Conservation (phyloP, 495 filamentous ascomycete genomes). For the Hypomontagnella monticulosa region DNA sequence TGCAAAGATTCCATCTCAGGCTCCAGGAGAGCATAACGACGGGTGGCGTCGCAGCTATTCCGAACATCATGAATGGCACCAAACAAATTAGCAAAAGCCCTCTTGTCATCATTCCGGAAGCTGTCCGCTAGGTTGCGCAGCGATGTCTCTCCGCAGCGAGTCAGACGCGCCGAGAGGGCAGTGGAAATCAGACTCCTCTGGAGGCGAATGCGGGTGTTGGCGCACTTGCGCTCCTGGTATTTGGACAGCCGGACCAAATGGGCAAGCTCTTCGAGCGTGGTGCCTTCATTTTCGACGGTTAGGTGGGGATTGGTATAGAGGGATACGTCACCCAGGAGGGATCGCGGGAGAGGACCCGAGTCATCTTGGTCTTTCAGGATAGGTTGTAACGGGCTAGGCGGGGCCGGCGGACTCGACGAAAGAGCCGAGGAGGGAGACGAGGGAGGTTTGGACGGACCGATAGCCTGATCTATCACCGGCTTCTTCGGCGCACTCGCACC, state of each 20-base stretch:
- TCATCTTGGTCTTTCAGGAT: slow-evolving; percentile 46
- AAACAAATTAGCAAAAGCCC: slow-evolving; percentile 84
- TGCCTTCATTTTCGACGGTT: slow-evolving; percentile 60
- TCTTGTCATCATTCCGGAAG: slow-evolving; percentile 90
- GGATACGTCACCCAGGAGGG: slow-evolving; percentile 60
- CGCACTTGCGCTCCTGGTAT: slow-evolving; percentile 77
- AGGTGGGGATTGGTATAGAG: slow-evolving; percentile 61
- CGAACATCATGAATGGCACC: slow-evolving; percentile 89
- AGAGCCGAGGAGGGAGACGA: slow-evolving; percentile 27
- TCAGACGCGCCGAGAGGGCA: slow-evolving; percentile 80
- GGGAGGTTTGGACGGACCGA: slow-evolving; percentile 40
- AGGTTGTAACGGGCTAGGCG: slow-evolving; percentile 38
- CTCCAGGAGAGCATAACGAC: slow-evolving; percentile 73
- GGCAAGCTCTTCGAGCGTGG: slow-evolving; percentile 75
- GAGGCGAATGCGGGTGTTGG: slow-evolving; percentile 71
- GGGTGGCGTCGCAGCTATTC: slow-evolving; percentile 80
- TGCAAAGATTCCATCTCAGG: slow-evolving; percentile 68
- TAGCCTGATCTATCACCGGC: slow-evolving; percentile 57
- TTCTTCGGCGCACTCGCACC: slow-evolving; percentile 52
- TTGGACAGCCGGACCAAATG: slow-evolving; percentile 74
- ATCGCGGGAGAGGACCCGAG: slow-evolving; percentile 46
- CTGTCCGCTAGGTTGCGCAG: slow-evolving; percentile 87
- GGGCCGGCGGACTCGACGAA: slow-evolving; percentile 25
- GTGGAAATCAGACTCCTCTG: slow-evolving; percentile 75
- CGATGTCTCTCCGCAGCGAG: slow-evolving; percentile 78